Conservation (phyloP, 2,329 filamentous ascomycete species). For the Fusarium sp. region DNA sequence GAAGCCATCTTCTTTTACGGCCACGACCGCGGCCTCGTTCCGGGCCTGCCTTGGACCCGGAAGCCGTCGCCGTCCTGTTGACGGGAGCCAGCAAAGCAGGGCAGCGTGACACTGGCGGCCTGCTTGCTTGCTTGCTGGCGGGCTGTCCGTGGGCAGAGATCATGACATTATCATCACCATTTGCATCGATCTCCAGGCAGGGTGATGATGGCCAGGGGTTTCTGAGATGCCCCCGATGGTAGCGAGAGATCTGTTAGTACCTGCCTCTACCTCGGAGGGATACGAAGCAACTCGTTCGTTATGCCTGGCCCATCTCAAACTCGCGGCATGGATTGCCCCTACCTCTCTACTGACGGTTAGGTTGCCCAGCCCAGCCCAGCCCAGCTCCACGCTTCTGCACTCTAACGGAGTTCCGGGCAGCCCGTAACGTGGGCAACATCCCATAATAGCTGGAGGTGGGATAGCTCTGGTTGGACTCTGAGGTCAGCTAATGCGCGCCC, state of each 20-base stretch:
- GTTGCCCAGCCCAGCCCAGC: no score
- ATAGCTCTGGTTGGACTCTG: slow-evolving; percentile 24
- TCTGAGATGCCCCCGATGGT: slow-evolving; percentile 31
- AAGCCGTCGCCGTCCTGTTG: slow-evolving; percentile 32
- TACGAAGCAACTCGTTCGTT: slow-evolving; percentile 23
- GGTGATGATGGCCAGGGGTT: slow-evolving; percentile 12
- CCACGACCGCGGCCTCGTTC: slow-evolving; percentile 35
- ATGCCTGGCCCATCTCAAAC: slow-evolving; percentile 33
- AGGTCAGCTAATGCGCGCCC: slow-evolving; percentile 39
- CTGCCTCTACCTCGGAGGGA: slow-evolving; percentile 15
- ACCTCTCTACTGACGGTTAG: slow-evolving; percentile 21
- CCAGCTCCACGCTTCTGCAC: slow-evolving; percentile 43
- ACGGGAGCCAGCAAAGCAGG: slow-evolving; percentile 27
- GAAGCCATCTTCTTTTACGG: slow-evolving; percentile 7
- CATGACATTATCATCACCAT: slow-evolving; percentile 34
- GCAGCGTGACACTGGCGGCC: slow-evolving; percentile 14
- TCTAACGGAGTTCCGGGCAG: slow-evolving; percentile 39
- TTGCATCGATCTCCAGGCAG: slow-evolving; percentile 27
- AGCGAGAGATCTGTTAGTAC: slow-evolving; percentile 21
- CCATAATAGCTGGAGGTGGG: slow-evolving; percentile 40
- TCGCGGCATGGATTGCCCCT: slow-evolving; percentile 43
- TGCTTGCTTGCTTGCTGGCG: no score
- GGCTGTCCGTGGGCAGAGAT: no score
- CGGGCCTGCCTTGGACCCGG: slow-evolving; percentile 18
- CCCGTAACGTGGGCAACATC: slow-evolving; percentile 43